Evolutionary conservation across 805 yeast genomes (phyloP), one percentile per base, ranked within the genome.

Genomic region (Suhomyces prunicola): DNA sequence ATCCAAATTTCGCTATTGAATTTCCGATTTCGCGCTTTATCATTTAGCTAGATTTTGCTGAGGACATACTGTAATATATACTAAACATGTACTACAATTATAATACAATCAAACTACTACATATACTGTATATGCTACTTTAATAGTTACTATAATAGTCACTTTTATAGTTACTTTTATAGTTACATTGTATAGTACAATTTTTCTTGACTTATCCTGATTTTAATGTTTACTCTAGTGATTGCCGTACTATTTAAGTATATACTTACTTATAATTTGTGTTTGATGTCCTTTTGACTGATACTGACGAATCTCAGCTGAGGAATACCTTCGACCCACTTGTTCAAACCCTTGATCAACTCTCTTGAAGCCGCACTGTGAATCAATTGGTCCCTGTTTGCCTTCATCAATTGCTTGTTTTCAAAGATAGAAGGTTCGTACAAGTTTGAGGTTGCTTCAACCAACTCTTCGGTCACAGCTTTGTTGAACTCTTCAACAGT

Each of bases 271-370:
- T 67, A 86, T 57, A 86, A 62, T 71, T 88, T 88, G 65, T 87
- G 91, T 63, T 79, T 80, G 49, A 83, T 75, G 52, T 78, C 73
- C 65, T 81, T 85, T 47, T 67, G 67, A 40, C 83, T 76, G 61
- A 89, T 67, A 60, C 77, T 76, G 36, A 69, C 68, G 65, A 89
- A 90, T 47, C 90, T 81, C 58, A 46, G 44, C 67, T 88, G 94
- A 0, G 97, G 96, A 53, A 79, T 76, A 41, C 93, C 92, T 49
- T 78, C 72, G 41, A 86, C 71, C 88, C 94, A 90, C 61, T 81
- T 81, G 50, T 77, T 75, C 54, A 88, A 76, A 1, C 96, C 96
- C 50, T 77, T 74, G 62, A 84, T 76, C 22, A 84, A 84, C 70
- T 90, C 97, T 55, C 77, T 76, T 6, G 88, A 74, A 58, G 83